A percentile compares a stretch with the other conserved stretches of the same genome.
These are phyloP conservation scores for Brassica cretica DNA, from an alignment of 345 rosid genomes.

Conservation along the genomic window DNA sequence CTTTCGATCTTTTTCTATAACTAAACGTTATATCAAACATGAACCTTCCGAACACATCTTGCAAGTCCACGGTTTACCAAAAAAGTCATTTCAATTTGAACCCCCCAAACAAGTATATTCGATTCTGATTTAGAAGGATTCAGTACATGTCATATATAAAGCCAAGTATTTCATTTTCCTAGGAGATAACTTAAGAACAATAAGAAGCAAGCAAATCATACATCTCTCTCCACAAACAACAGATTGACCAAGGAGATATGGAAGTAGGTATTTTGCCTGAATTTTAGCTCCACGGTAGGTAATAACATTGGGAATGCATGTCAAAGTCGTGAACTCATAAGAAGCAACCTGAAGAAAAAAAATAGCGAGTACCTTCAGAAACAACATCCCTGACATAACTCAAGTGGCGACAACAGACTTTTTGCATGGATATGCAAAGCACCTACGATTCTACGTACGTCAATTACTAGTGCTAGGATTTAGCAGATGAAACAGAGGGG, in stretches of 20 bases:
- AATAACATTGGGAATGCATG: conserved; percentile 97
- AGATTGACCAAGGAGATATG: background rate
- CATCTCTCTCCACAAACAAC: background rate
- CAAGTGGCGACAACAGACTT: background rate
- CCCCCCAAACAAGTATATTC: too few relatives aligned
- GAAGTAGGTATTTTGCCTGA: conserved; percentile 53
- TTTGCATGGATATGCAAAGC: background rate
- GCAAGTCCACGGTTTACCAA: too few relatives aligned
- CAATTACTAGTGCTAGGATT: too few relatives aligned
- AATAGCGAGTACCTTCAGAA: conserved; percentile 4
- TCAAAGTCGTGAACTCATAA: conserved; percentile 96
- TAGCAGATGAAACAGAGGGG: too few relatives aligned
- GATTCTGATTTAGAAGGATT: too few relatives aligned
- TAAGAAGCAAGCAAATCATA: background rate
- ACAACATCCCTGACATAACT: background rate
- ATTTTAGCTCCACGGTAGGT: conserved; percentile 93
- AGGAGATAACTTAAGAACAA: background rate
- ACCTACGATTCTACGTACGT: too few relatives aligned
- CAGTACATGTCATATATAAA: background rate
- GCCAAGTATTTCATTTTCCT: background rate
- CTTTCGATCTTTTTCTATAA: conserved; percentile 47
- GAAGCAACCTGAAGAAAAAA: conserved; percentile 89
- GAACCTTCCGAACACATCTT: too few relatives aligned
- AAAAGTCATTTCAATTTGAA: too few relatives aligned
- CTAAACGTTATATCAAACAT: too few relatives aligned